Conservation (phyloP, 2,329 filamentous ascomycete genomes). For the Venturia aucupariae region DNA sequence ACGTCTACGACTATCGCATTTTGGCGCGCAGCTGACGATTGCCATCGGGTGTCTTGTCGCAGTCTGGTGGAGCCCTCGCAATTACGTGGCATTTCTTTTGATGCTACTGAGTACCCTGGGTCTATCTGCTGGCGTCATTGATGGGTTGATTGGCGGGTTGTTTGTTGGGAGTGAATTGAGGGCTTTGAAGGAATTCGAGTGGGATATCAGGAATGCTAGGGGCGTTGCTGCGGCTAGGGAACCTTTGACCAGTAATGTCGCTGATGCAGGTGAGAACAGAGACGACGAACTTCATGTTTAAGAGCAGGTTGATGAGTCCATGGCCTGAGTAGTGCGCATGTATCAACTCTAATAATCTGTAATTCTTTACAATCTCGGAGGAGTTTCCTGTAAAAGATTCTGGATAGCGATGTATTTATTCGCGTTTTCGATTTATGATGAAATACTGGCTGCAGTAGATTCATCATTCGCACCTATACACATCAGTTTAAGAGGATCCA, state of each 20-base stretch:
- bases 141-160: slow-evolving; percentile 76
- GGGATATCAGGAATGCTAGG: slow-evolving; percentile 71
- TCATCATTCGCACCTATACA: too few species aligned
- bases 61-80: slow-evolving; percentile 74
- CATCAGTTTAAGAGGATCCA: too few species aligned
- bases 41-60: slow-evolving; percentile 68
- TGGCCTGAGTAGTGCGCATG: too few species aligned
- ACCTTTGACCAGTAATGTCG: not conserved
- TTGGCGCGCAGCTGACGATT: slow-evolving; percentile 55
- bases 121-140: slow-evolving; percentile 65
- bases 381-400: too few species aligned
- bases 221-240: slow-evolving; percentile 18
- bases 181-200: slow-evolving; percentile 81
- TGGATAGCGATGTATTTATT: too few species aligned
- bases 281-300: not conserved
- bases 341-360: not conserved
- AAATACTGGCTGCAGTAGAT: too few species aligned
- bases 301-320: not conserved
- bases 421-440: too few species aligned
- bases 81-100: slow-evolving; percentile 71
- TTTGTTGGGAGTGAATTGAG: slow-evolving; percentile 81
- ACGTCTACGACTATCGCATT: slow-evolving; percentile 63
- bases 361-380: too few species aligned
- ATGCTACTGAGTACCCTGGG: slow-evolving; percentile 71
- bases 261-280: not conserved